A percentile compares a stretch with the other conserved stretches of the same genome.
These are phyloP conservation scores for Hygrophila difformis DNA, from an alignment of 257 asterid species.

Conservation along the genomic window DNA sequence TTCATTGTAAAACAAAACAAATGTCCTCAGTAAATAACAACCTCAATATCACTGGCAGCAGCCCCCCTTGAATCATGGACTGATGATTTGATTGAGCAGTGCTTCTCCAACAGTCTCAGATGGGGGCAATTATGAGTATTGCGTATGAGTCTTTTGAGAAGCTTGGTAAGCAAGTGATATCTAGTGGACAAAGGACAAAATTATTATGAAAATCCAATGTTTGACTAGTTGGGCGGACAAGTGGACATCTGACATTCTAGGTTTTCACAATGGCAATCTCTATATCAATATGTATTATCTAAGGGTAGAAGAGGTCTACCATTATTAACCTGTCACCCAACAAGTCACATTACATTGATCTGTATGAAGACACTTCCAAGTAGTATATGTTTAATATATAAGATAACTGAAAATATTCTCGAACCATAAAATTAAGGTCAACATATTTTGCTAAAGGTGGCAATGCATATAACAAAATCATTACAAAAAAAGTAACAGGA, in stretches of 20 bases:
- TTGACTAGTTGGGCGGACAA: background rate
- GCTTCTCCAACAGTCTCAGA: constrained; percentile 65
- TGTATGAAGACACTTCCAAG: no score
- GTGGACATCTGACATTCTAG: no score
- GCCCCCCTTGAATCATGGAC: constrained; percentile 20
- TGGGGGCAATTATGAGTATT: constrained; percentile 44
- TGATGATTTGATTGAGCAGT: constrained; percentile 45
- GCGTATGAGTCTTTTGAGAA: constrained; percentile 55
- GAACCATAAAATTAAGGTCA: no score
- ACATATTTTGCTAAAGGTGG: no score
- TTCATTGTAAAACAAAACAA: constrained; percentile 16
- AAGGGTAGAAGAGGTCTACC: no score
- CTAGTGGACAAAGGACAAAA: constrained; percentile 31
- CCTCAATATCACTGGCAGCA: constrained; percentile 31
- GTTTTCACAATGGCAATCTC: background rate
- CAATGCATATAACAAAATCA: no score
- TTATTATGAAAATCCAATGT: constrained; percentile 11
- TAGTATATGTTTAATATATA: background rate
- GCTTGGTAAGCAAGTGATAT: constrained; percentile 53
- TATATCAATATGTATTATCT: no score
- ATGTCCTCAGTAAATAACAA: constrained; percentile 18
- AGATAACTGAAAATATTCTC: background rate
- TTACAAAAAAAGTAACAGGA: no score
- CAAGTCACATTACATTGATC: no score
- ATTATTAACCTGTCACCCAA: background rate